Base-by-base conservation (phyloP, 2,329 filamentous ascomycete genomes). In the Akanthomyces uredinophilus region DNA sequence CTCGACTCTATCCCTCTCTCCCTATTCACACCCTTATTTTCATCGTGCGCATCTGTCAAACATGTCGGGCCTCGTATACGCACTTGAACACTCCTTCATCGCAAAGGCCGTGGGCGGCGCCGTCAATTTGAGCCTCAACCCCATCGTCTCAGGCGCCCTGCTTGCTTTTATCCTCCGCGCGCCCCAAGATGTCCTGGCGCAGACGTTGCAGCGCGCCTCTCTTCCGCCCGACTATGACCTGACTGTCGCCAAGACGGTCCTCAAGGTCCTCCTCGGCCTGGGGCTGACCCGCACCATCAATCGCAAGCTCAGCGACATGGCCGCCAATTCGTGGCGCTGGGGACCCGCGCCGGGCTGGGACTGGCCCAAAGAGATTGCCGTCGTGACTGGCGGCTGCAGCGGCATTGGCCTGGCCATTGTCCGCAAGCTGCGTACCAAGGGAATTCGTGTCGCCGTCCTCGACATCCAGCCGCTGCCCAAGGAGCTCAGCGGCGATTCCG, bases 341-440 rank as follows among this genome's bases (percentile, higher is more conserved):
- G 56, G 50, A 0, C 35, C 60, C 0, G 24, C 50, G 8, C 52
- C 43, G 2, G 54, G 55, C 43, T 67, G 72, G 73, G 13, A 63
- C 56, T 67, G 64, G 66, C 43, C 55, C 10, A 43, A 47, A 6
- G 66, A 67, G 65, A 64, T 91, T 46, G 84, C 88, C 2, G 78
- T 91, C 46, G 80, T 92, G n/a, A 91, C 89, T 0, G 89, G 89
- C 16, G 89, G 89, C 10, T 85, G 85, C 51, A 83, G 84, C 62
- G 89, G 89, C 0, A 91, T 92, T 67, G 89, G 89, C 7, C 82
- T 80, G 43, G 76, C 81, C 44, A 79, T 90, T 4, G 86, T 87
- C 3, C 76, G 79, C 61, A 72, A 86, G 57, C 77, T 92, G 22
- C 83, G 82, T 0, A 81, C 83, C 68, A 77, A 74, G 61, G 83